Evolutionary conservation across 495 filamentous ascomycete genomes (phyloP).

Genomic region (Bacidia rubella): DNA sequence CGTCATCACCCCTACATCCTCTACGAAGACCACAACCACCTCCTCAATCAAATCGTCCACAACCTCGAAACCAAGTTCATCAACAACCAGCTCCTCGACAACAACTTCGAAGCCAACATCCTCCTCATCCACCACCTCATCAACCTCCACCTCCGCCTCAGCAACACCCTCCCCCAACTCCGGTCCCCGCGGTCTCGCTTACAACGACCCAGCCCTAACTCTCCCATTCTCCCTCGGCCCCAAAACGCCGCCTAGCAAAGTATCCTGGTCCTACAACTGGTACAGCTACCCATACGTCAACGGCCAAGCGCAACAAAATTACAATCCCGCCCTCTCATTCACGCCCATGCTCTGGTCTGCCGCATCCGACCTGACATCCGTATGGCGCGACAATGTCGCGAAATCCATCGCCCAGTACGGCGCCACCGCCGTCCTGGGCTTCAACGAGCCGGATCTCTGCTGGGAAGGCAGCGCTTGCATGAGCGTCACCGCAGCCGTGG

Average conservation of each 20-base stretch:
- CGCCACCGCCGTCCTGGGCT: slow-evolving; percentile 9
- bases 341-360: slow-evolving; percentile 49
- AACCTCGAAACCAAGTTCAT: neutral
- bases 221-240: slow-evolving; percentile 28
- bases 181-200: slow-evolving; percentile 53
- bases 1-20: slow-evolving; percentile 1
- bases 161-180: neutral
- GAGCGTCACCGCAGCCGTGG: slow-evolving; percentile 28
- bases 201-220: slow-evolving; percentile 53
- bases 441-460: slow-evolving; percentile 13
- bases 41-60: no score
- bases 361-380: slow-evolving; percentile 27
- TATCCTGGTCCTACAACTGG: slow-evolving; percentile 59
- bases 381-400: slow-evolving; percentile 39
- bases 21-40: neutral
- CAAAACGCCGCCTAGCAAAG: slow-evolving; percentile 24
- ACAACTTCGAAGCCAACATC: neutral
- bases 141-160: neutral
- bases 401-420: slow-evolving; percentile 33
- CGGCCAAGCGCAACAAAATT: slow-evolving; percentile 15
- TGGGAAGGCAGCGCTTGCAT: slow-evolving; percentile 7
- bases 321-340: slow-evolving; percentile 28
- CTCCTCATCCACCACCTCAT: neutral
- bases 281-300: slow-evolving; percentile 23
- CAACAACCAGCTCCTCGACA: neutral